Base-by-base conservation (phyloP, 139 green algal genomes). In the Microglena sp. region DNA sequence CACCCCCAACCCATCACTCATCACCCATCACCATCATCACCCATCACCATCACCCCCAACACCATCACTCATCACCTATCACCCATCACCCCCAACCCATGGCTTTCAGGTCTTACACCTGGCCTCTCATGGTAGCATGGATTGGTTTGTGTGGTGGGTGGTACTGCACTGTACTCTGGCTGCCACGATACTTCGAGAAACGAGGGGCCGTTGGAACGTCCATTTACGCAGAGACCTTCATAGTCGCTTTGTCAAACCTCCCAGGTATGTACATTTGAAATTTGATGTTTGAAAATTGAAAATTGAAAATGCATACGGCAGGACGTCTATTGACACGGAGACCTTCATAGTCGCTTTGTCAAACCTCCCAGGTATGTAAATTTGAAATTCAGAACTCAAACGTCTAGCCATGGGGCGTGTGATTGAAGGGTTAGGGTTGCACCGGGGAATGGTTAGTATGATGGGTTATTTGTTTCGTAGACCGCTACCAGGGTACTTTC, bases 171-270 rank as follows among this genome's bases (percentile, higher is more conserved):
- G 61, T 79, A 54, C 63, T 80, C 45, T 80, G 68, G 73, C 35
- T 80, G 45, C 29, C 28, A 18, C 22, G 60, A 18, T 77, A 77
- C 46, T 77, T 77, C 21, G 33, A 73, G 71, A 4, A 45, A 34
- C 66, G 72, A 0, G 76, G 69, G 2, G 76, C 76, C 1, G 32
- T 1, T 0, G 45, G 62, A 24, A 22, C 31, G 0, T 73, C 56
- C n/a, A 46, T 83, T n/a, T 83, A 83, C 40, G 72, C 55, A 18
- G n/a, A 83, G 55, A 73, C 76, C 3, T 77, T 83, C 60, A 65
- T 66, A 1, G 77, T 84, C 40, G 30, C 73, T 6, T 65, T 75
- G 33, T 70, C 73, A 24, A 84, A 81, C 60, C 70, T 84, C 60
- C 77, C 77, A 68, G 77, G 77, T 80, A 46, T 6, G 67, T 33